Evolutionary conservation across 179 eudicot species (phyloP).

Genomic region (Drosera spatulata): DNA sequence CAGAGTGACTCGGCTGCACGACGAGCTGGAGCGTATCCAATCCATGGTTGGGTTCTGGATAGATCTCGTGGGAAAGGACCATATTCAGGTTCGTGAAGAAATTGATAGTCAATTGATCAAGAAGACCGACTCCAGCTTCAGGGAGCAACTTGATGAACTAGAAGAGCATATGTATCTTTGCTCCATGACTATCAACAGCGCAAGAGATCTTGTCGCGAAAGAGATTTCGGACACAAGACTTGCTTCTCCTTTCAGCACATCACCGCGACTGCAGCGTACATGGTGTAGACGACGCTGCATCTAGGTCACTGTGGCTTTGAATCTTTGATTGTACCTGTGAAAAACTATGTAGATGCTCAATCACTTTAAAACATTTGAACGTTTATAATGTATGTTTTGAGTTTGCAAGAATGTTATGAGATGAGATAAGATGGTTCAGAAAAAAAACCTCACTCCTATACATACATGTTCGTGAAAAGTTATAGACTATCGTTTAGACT

Average conservation of each 20-base stretch:
- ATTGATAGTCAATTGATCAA: slow-evolving; percentile 43
- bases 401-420: no score
- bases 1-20: slow-evolving; percentile 58
- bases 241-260: not conserved
- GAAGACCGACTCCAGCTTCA: slow-evolving; percentile 38
- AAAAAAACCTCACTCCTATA: no score
- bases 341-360: no score
- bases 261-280: no score
- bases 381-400: no score
- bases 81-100: slow-evolving; percentile 42
- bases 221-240: slow-evolving; percentile 31
- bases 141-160: slow-evolving; percentile 65
- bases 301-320: no score
- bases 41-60: slow-evolving; percentile 42
- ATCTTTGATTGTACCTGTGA: no score
- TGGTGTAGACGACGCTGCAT: no score
- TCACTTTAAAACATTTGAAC: no score
- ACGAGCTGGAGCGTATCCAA: slow-evolving; percentile 62
- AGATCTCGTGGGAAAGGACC: slow-evolving; percentile 24
- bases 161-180: slow-evolving; percentile 88
- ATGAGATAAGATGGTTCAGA: no score
- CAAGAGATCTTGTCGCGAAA: slow-evolving; percentile 66
- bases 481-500: no score
- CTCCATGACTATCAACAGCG: slow-evolving; percentile 79
- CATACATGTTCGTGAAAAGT: no score